Evolutionary conservation across 73 alveolate genomes (phyloP).

Genomic region (Paramecium tetraurelia): DNA sequence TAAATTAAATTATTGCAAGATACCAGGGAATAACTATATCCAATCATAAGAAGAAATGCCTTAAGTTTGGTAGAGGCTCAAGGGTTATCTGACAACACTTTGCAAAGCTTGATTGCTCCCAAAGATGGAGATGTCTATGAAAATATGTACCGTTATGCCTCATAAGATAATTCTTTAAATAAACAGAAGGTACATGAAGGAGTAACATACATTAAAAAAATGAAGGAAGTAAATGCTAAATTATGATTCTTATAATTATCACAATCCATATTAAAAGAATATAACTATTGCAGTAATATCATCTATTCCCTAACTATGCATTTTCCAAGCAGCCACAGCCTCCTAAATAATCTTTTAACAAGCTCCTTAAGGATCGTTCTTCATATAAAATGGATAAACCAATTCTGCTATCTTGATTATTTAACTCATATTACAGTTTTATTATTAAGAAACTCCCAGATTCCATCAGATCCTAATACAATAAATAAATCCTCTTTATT

Average conservation of each 20-base stretch:
- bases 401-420: neutral
- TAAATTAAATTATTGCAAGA: neutral
- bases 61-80: neutral
- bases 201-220: neutral
- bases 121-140: neutral
- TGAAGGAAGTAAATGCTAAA: neutral
- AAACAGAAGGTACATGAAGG: neutral
- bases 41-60: neutral
- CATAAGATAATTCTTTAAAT: neutral
- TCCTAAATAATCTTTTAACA: neutral
- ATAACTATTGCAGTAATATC: constrained; percentile 28
- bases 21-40: neutral
- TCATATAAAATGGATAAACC: constrained; percentile 6
- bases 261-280: neutral
- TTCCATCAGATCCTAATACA: constrained; percentile 35
- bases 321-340: neutral
- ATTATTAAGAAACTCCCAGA: constrained; percentile 9
- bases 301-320: constrained; percentile 11
- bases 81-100: constrained; percentile 34
- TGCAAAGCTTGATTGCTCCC: constrained; percentile 8
- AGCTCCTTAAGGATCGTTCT: constrained; percentile 42
- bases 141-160: neutral
- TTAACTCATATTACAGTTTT: neutral
- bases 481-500: neutral
- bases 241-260: neutral